A percentile compares a stretch with the other conserved stretches of the same genome.
Evolutionary conservation across 352 stramenopile genomes (phyloP).

Genomic region (Pythium rhizo-oryzae): DNA sequence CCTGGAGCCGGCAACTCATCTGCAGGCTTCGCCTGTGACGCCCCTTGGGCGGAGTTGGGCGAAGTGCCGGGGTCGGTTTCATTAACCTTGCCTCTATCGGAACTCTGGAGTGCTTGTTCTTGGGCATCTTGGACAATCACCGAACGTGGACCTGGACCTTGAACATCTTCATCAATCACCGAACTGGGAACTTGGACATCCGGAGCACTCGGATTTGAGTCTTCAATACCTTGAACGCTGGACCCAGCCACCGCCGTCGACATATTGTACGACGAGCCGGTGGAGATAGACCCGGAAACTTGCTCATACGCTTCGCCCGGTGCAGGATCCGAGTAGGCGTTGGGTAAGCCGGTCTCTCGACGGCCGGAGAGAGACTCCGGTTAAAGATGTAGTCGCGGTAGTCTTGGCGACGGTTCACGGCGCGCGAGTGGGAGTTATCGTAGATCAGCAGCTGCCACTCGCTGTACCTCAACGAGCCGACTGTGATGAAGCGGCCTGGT

Average conservation of each 20-base stretch:
- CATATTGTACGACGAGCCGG: background rate
- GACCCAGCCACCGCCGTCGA: no score
- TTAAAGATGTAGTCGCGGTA: background rate
- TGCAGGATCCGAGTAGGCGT: background rate
- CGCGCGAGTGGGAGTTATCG: background rate
- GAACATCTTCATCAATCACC: background rate
- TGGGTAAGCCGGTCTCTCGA: background rate
- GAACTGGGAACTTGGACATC: conserved; percentile 6
- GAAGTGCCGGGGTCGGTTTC: no score
- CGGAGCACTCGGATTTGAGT: no score
- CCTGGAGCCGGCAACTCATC: no score
- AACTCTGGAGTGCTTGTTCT: no score
- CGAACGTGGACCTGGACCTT: background rate
- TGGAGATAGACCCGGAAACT: background rate
- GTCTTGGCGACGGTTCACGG: background rate
- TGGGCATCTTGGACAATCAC: background rate
- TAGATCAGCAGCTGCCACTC: no score
- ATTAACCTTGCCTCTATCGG: no score
- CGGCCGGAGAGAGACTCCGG: background rate
- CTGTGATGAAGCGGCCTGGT: no score
- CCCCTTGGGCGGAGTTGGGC: no score
- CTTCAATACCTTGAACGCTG: no score
- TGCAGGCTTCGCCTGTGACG: no score
- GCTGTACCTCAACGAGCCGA: conserved; percentile 5
- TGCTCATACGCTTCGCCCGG: background rate